Evolutionary conservation across 192 early-diverging fungal species (phyloP).

Genomic region (Backusella australiensis): DNA sequence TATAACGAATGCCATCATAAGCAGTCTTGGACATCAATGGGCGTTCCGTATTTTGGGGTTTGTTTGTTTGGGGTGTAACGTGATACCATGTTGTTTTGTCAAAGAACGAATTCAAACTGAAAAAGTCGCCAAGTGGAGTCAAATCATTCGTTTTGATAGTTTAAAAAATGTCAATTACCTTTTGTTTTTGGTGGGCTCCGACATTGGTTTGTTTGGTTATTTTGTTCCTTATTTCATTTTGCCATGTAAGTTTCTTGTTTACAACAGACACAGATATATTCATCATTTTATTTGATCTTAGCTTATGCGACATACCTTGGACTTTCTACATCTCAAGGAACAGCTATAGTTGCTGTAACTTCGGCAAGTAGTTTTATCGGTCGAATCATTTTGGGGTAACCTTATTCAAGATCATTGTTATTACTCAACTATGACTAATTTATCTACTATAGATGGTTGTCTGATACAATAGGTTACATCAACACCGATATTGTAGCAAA

Average conservation of each 20-base stretch:
- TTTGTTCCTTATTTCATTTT: constrained; percentile 31
- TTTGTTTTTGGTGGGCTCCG: constrained; percentile 21
- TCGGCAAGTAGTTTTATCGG: constrained; percentile 23
- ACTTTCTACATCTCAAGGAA: constrained; percentile 17
- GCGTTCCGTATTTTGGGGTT: constrained; percentile 29
- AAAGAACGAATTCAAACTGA: constrained; percentile 5
- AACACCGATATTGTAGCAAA: constrained; percentile 26
- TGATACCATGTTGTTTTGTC: constrained; percentile 6
- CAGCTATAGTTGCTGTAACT: constrained; percentile 13
- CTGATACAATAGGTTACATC: constrained; percentile 25
- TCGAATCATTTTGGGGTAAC: constrained; percentile 20
- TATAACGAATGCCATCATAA: constrained; percentile 53
- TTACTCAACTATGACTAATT: background rate
- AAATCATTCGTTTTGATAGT: constrained; percentile 16
- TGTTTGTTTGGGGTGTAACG: constrained; percentile 5
- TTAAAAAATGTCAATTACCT: constrained; percentile 18
- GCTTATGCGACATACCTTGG: constrained; percentile 26
- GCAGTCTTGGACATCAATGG: constrained; percentile 51
- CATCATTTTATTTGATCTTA: background rate
- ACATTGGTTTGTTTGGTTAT: constrained; percentile 19
- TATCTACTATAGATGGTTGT: background rate
- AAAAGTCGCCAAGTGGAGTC: background rate
- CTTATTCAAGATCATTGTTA: background rate
- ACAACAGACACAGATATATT: too few species aligned
- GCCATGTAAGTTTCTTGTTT: constrained; percentile 10